These are phyloP conservation scores for Suillus subaureus DNA, from an alignment of 768 basidiomycete species.

Conservation along the genomic window DNA sequence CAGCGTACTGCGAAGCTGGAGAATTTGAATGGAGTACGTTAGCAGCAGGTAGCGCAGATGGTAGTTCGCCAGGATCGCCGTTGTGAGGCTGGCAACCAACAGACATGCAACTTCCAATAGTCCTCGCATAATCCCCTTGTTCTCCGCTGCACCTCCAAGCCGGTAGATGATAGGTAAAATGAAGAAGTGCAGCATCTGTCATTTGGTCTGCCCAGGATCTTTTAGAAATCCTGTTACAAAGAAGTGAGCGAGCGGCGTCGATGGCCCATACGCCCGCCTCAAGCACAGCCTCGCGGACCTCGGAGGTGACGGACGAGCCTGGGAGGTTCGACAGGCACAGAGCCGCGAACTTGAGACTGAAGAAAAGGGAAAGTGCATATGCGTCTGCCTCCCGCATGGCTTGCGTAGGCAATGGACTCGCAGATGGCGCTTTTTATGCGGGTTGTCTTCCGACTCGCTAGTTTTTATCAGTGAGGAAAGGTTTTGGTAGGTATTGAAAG, in stretches of 20 bases:
- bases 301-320: constrained; percentile 40
- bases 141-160: not conserved
- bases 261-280: constrained; percentile 28
- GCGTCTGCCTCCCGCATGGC: constrained; percentile 1
- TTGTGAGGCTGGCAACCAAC: too few species aligned
- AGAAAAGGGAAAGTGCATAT: constrained; percentile 27
- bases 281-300: constrained; percentile 30
- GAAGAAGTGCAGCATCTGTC: constrained; percentile 40
- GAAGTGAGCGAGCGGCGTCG: not conserved
- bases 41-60: too few species aligned
- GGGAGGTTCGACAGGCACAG: constrained; percentile 53
- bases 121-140: not conserved
- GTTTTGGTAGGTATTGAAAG: not conserved
- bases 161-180: constrained; percentile 45
- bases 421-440: constrained; percentile 37
- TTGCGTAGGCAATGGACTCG: constrained; percentile 11
- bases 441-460: constrained; percentile 28
- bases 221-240: constrained; percentile 4
- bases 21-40: too few species aligned
- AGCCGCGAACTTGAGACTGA: constrained; percentile 44
- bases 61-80: too few species aligned
- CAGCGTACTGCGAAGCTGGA: too few species aligned
- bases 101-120: constrained; percentile 19
- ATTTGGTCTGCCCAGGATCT: constrained; percentile 40
- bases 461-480: constrained; percentile 2